phyloP scores from a whole-genome alignment of 1,284 basidiomycete genomes.

The Microbotryum lychnidis-dioicae region DNA sequence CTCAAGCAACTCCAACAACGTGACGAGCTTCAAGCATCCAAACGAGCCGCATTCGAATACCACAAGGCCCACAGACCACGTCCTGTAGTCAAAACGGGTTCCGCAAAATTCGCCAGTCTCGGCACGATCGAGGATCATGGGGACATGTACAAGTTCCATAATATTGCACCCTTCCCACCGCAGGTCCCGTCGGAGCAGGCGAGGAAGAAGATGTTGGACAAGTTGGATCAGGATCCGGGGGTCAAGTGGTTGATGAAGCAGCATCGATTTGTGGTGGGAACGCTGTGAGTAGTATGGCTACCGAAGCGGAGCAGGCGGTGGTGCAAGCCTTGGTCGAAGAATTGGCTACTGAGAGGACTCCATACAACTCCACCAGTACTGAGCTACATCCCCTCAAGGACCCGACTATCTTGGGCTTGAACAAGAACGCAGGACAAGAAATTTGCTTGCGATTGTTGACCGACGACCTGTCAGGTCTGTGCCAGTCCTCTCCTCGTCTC shows the following conservation, averaged over 20 bases:
- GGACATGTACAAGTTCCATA: conserved; percentile 17
- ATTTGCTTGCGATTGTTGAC: conserved; percentile 28
- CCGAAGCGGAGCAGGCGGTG: conserved; percentile 48
- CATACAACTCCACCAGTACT: not conserved
- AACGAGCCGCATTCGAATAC: conserved; percentile 15
- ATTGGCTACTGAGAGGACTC: not conserved
- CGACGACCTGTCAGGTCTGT: conserved; percentile 21
- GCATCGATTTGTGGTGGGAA: conserved; percentile 21
- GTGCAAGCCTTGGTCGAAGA: not conserved
- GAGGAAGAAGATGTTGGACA: conserved; percentile 23
- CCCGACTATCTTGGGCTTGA: conserved; percentile 60
- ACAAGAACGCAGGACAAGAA: conserved; percentile 52
- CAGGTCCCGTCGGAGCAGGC: conserved; percentile 18
- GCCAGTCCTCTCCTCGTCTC: conserved; percentile 1
- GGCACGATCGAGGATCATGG: conserved; percentile 5
- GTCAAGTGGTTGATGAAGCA: conserved; percentile 23
- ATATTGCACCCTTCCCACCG: conserved; percentile 24
- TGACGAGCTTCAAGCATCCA: conserved; percentile 12
- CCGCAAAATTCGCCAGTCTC: conserved; percentile 14
- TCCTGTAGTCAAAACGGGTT: conserved; percentile 1
- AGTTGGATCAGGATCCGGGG: conserved; percentile 25
- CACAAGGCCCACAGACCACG: conserved; percentile 4
- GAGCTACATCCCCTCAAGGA: conserved; percentile 39
- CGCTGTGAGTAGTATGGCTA: conserved; percentile 46
- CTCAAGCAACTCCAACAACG: conserved; percentile 14